These are phyloP conservation scores for Mycena latifolia DNA, from an alignment of 768 basidiomycete genomes.

Conservation along the genomic window DNA sequence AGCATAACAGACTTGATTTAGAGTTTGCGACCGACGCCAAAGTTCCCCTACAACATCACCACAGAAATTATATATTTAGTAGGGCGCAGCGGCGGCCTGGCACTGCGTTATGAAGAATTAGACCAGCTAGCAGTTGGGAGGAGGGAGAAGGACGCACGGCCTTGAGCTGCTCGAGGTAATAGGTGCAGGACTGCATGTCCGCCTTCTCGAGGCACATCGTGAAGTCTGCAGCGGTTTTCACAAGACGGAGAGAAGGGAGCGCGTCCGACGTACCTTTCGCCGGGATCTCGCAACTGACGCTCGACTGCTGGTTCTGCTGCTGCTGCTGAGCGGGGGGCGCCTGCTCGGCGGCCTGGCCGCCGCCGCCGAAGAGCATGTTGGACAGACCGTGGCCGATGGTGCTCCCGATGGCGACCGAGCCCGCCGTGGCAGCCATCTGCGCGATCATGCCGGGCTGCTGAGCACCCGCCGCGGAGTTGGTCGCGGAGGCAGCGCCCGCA, in stretches of 20 bases:
- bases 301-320: constrained; percentile 59
- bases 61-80: constrained; percentile 49
- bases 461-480: constrained; percentile 47
- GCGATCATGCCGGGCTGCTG: constrained; percentile 77
- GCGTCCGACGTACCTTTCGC: constrained; percentile 71
- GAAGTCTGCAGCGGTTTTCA: constrained; percentile 67
- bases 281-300: constrained; percentile 77
- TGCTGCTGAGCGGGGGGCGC: constrained; percentile 65
- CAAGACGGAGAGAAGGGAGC: constrained; percentile 1
- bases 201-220: constrained; percentile 71
- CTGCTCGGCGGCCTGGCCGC: constrained; percentile 60
- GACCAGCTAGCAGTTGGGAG: constrained; percentile 14
- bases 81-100: constrained; percentile 79
- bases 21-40: constrained; percentile 8
- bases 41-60: constrained; percentile 21
- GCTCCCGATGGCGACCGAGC: constrained; percentile 90
- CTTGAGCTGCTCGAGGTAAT: constrained; percentile 29
- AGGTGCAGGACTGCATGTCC: constrained; percentile 26
- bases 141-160: constrained; percentile 16
- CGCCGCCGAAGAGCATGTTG: constrained; percentile 73
- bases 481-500: constrained; percentile 54
- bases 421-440: constrained; percentile 92
- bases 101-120: no score
- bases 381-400: constrained; percentile 93
- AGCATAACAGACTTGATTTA: constrained; percentile 9